Evolutionary conservation across 2,329 filamentous ascomycete species (phyloP), one percentile per base, ranked within the genome.

Genomic region (Penicillium sp.): DNA sequence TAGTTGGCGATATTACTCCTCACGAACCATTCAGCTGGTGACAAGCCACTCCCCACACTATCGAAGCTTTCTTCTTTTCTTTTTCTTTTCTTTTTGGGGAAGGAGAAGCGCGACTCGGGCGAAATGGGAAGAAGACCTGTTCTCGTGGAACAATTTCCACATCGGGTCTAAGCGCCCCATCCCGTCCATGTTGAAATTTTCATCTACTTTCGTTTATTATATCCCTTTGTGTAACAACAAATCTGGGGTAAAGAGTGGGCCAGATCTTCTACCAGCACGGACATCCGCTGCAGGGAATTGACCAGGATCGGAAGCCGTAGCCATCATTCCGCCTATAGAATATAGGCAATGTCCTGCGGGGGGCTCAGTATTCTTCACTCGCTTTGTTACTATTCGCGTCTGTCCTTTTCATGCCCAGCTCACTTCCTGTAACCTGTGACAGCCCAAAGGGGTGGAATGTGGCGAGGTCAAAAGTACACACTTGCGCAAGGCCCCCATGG

Each of bases 211-310:
- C 29, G 44, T 43, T 29, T 43, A 20, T 53, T 18, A 18, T 46
- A 40, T n/a, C 51, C 53, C 38, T 60, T 58, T 55, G 54, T 60
- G 47, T 35, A 45, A 59, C 56, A 39, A 58, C 57, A 61, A 44
- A 66, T 67, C 65, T 61, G 65, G 65, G 65, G 65, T 65, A 67
- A 55, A 54, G 20, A 60, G 63, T 67, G 65, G 65, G 62, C 63
- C 63, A 60, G 63, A 66, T 66, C 63, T 48, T 58, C 54, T 62
- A 59, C 43, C 59, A 62, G 64, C 63, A 66, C 63, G 57, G 64
- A 66, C 63, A 63, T 66, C 64, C 60, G 64, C 63, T 66, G 64
- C 64, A 66, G 62, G 63, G 55, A 62, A 66, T 63, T 18, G 57
- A 61, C 63, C 51, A 54, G 59, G 58, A 56, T 66, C 49, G 51